Base-by-base conservation (phyloP, 2,329 filamentous ascomycete genomes). In the Metarhizium anisopliae region DNA sequence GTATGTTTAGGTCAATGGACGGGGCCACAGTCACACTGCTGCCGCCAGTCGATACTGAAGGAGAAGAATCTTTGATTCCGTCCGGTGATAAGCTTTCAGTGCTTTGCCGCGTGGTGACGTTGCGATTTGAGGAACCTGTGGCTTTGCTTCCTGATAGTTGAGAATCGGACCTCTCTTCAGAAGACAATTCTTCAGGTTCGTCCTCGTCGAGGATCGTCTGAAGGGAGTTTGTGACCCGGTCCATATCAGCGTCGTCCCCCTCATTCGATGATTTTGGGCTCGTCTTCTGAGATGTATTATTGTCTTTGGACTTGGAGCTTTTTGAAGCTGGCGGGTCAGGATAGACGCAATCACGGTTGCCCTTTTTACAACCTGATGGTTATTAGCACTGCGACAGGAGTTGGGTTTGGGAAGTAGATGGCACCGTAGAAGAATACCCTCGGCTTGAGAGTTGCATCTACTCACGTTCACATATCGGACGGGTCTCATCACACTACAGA, bases 261-360 rank as follows among this genome's bases (percentile, higher is more conserved):
- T 79, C 81, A 58, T 77, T 78, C 3, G 80, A 80, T 20, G 82
- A 83, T 43, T 72, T 75, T 2, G 77, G 78, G 58, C 80, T 82
- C 30, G 71, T 67, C 53, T 73, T 72, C 58, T 74, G 74, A 50
- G 67, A 59, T 36, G 63, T 38, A 56, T 63, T 50, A 51, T 60
- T 43, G n/a, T 79, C 75, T 60, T 73, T 77, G 25, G 68, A 63
- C 61, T 70, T 67, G 45, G 61, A 58, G 29, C 72, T 68, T 59
- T 77, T 80, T 43, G 73, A 63, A 10, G 73, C 68, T 50, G 82
- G 74, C 35, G 85, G 77, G 51, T 93, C 90, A 2, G 94, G 93
- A 68, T 96, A 99, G 57, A 88, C 79, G 69, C 94, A 99, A 61
- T 95, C 90, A 72, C 94, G 83, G 62, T 85, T 89, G 52, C 93